Conservation (phyloP, 169 alveolate species). For the Miamiensis avidus region DNA sequence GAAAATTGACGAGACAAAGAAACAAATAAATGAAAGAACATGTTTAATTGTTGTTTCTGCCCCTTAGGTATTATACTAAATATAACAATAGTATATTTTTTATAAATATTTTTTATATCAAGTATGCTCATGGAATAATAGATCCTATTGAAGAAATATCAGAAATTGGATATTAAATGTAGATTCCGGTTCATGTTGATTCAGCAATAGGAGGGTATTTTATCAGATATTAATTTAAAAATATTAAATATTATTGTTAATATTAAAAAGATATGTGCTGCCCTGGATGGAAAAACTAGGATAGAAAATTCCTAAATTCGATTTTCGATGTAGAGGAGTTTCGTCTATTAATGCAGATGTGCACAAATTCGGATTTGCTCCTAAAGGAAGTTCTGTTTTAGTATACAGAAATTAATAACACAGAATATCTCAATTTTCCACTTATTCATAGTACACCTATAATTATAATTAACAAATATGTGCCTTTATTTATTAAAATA, state of each 20-base stretch:
- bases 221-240: too few relatives aligned
- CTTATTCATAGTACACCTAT: slow-evolving; percentile 27
- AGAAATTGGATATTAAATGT: slow-evolving; percentile 37
- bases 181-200: slow-evolving; percentile 56
- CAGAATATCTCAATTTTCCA: slow-evolving; percentile 34
- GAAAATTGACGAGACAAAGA: slow-evolving; percentile 36
- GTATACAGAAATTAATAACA: slow-evolving; percentile 42
- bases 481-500: too few relatives aligned
- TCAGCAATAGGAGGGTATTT: slow-evolving; percentile 48
- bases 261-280: slow-evolving; percentile 10
- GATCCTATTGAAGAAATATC: slow-evolving; percentile 52
- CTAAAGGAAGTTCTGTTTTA: slow-evolving; percentile 57
- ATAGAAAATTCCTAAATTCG: slow-evolving; percentile 37
- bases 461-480: too few relatives aligned
- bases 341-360: slow-evolving; percentile 58
- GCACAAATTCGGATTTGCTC: slow-evolving; percentile 57
- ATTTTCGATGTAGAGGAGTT: slow-evolving; percentile 48
- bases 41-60: slow-evolving; percentile 48
- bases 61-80: slow-evolving; percentile 11
- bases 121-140: slow-evolving; percentile 49
- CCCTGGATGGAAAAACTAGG: slow-evolving; percentile 36
- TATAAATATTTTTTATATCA: too few relatives aligned
- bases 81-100: not conserved
- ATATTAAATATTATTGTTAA: too few relatives aligned
- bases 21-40: slow-evolving; percentile 46